phyloP scores from a whole-genome alignment of 192 early-diverging fungal species.

The Backusella tuberculispora region DNA sequence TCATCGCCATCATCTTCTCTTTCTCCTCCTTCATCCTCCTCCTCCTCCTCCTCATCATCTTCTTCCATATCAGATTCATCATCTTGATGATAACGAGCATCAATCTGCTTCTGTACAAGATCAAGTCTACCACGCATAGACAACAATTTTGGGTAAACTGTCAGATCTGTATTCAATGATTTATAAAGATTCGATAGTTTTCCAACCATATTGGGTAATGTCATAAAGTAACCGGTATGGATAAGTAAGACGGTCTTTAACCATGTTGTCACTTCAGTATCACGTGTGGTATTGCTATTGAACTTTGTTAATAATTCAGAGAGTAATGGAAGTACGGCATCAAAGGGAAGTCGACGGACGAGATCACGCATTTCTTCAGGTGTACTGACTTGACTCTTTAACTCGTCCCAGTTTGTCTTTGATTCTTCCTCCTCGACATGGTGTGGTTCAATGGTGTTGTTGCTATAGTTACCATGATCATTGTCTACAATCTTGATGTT shows the following conservation, averaged over 20 bases:
- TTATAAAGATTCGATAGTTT: constrained; percentile 57
- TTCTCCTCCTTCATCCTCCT: neutral
- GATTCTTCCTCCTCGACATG: neutral
- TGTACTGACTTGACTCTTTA: neutral
- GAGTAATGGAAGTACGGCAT: constrained; percentile 52
- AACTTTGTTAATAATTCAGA: constrained; percentile 50
- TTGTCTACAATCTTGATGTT: neutral
- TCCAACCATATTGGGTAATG: constrained; percentile 49
- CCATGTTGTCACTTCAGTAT: constrained; percentile 48
- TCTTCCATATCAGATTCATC: constrained; percentile 26
- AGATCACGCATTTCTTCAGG: constrained; percentile 45
- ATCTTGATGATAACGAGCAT: constrained; percentile 45
- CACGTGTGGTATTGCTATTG: constrained; percentile 51
- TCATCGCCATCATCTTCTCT: neutral
- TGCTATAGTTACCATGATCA: constrained; percentile 4
- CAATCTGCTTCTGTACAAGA: constrained; percentile 53
- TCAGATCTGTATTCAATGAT: constrained; percentile 49
- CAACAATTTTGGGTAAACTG: constrained; percentile 50
- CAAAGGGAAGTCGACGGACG: constrained; percentile 50
- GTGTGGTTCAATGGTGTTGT: neutral
- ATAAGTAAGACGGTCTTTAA: constrained; percentile 51
- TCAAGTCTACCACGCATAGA: constrained; percentile 55
- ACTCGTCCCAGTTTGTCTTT: constrained; percentile 4
- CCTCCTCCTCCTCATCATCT: constrained; percentile 12
- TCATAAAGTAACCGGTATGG: constrained; percentile 60